A percentile compares a stretch with the other conserved stretches of the same genome.
phyloP scores from a whole-genome alignment of 495 filamentous ascomycete species.

The Neurospora discreta region DNA sequence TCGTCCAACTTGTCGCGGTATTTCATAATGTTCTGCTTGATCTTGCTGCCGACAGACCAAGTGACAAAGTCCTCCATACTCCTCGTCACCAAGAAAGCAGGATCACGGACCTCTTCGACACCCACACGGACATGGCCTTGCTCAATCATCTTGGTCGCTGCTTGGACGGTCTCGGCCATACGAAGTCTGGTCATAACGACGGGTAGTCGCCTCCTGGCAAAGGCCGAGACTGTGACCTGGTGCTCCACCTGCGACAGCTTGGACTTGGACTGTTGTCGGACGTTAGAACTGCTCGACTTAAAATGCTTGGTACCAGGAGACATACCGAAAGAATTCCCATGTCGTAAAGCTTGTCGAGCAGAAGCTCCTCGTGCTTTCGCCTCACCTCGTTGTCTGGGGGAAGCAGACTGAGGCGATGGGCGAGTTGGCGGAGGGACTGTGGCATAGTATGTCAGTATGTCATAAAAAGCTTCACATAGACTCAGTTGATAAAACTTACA shows the following conservation, averaged over 20 bases:
- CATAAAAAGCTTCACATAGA: neutral
- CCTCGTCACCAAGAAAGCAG: conserved; percentile 62
- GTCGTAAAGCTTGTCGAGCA: conserved; percentile 81
- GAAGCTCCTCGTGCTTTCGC: conserved; percentile 64
- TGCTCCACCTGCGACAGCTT: conserved; percentile 79
- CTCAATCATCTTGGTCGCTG: conserved; percentile 77
- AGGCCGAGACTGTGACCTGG: conserved; percentile 72
- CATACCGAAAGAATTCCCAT: conserved; percentile 64
- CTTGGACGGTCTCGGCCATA: conserved; percentile 82
- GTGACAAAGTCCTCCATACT: conserved; percentile 96
- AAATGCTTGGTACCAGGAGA: neutral
- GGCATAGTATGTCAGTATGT: neutral
- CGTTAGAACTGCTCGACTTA: neutral
- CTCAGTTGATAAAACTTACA: neutral
- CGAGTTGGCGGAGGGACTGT: conserved; percentile 66
- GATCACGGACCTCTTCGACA: conserved; percentile 80
- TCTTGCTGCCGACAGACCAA: conserved; percentile 93
- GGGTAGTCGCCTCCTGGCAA: conserved; percentile 68
- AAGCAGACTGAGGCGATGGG: conserved; percentile 61
- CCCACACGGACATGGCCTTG: conserved; percentile 94
- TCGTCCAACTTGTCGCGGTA: conserved; percentile 95
- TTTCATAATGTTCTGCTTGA: conserved; percentile 85
- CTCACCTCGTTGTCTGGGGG: conserved; percentile 68
- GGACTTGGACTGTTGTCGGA: conserved; percentile 38
- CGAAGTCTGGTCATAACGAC: conserved; percentile 69